Evolutionary conservation across 208 protist species (phyloP).

Genomic region (Crithidia bombi): DNA sequence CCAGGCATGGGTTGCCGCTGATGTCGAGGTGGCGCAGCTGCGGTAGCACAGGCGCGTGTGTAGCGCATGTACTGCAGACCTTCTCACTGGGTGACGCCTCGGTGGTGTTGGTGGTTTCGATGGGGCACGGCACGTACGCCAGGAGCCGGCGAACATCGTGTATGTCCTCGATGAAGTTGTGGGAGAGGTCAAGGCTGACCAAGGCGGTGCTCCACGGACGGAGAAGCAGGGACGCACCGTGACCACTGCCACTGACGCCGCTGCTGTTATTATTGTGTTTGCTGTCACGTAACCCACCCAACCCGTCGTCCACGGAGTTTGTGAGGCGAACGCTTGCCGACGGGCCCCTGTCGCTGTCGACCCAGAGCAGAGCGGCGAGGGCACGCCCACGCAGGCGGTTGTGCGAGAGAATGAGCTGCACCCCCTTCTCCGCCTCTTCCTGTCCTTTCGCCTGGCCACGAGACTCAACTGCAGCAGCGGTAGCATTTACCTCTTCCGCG

Average conservation of each 20-base stretch:
- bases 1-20: conserved; percentile 37
- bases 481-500: background rate
- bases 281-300: background rate
- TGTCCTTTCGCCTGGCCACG: background rate
- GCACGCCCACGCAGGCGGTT: conserved; percentile 23
- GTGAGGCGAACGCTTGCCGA: too few relatives aligned
- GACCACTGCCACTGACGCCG: too few relatives aligned
- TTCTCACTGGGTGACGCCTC: background rate
- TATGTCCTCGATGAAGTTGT: conserved; percentile 44
- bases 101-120: background rate
- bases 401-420: conserved; percentile 21
- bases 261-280: background rate
- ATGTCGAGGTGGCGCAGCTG: conserved; percentile 29
- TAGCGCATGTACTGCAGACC: background rate
- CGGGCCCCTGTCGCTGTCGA: background rate
- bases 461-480: background rate
- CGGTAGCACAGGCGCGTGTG: conserved; percentile 13
- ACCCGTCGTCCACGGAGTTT: background rate
- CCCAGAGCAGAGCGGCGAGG: conserved; percentile 11
- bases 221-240: background rate
- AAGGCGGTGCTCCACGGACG: conserved; percentile 33
- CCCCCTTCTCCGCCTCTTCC: background rate
- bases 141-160: conserved; percentile 18
- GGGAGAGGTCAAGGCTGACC: conserved; percentile 34
- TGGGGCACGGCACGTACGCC: background rate